These are phyloP conservation scores for Ploettnerulaceae sp. DNA, from an alignment of 2,329 filamentous ascomycete species.

Conservation along the genomic window DNA sequence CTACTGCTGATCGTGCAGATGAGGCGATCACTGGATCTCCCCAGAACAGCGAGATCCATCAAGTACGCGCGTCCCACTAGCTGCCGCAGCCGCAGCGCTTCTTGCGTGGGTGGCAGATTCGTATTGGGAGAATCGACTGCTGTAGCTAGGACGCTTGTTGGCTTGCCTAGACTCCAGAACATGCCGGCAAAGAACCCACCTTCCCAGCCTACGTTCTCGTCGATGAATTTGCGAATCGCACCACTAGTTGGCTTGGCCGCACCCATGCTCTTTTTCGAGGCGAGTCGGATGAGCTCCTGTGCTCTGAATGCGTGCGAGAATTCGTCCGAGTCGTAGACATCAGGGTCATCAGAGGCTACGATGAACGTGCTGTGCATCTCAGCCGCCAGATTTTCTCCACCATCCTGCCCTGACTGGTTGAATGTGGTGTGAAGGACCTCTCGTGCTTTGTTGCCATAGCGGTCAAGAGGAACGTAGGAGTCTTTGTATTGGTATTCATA, in stretches of 20 bases:
- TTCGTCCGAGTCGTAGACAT: conserved; percentile 63
- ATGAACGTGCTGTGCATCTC: conserved; percentile 47
- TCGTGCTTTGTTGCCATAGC: conserved; percentile 58
- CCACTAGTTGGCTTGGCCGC: conserved; percentile 29
- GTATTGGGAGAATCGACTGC: conserved; percentile 36
- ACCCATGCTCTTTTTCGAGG: conserved; percentile 53
- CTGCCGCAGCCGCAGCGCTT: conserved; percentile 63
- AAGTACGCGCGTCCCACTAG: conserved; percentile 76
- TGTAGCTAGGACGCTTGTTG: conserved; percentile 33
- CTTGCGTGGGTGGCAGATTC: conserved; percentile 33
- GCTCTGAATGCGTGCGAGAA: conserved; percentile 55
- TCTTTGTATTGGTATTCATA: conserved; percentile 70
- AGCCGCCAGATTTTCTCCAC: conserved; percentile 35
- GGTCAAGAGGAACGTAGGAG: conserved; percentile 70
- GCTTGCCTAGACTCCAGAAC: conserved; percentile 69
- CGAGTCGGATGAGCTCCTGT: conserved; percentile 72
- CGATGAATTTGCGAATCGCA: conserved; percentile 61
- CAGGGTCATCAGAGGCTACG: conserved; percentile 76
- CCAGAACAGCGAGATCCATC: conserved; percentile 72
- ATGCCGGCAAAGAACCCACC: conserved; percentile 79
- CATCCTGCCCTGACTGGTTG: conserved; percentile 37
- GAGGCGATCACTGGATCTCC: conserved; percentile 61
- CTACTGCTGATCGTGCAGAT: conserved; percentile 72
- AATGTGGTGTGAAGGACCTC: conserved; percentile 48
- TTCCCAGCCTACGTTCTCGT: conserved; percentile 80